These are phyloP conservation scores for Solanum infundibuliforme DNA, from an alignment of 257 asterid genomes.

Conservation along the genomic window DNA sequence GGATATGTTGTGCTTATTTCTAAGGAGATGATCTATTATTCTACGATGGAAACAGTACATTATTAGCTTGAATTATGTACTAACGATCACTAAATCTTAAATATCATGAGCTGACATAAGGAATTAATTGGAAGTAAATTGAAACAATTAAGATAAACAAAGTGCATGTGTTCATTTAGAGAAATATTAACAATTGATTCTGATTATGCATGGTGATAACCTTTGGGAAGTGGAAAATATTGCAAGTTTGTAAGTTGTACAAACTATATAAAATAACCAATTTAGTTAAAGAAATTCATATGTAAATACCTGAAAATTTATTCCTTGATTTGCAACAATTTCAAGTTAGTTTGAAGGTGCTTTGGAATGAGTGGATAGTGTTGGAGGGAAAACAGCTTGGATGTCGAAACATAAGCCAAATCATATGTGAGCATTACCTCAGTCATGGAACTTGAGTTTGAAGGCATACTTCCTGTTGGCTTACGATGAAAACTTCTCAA, in stretches of 20 bases:
- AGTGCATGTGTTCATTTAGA: not conserved
- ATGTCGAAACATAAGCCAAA: not conserved
- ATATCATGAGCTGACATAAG: not conserved
- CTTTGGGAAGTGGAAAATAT: not conserved
- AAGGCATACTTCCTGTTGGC: not conserved
- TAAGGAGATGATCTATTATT: not conserved
- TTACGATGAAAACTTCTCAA: not conserved
- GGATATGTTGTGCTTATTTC: not conserved
- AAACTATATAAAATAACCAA: not conserved
- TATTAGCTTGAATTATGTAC: not conserved
- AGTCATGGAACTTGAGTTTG: not conserved
- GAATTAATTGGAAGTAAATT: not conserved
- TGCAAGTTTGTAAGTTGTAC: not conserved
- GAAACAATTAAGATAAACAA: not conserved
- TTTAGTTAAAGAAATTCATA: not conserved
- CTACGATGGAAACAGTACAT: not conserved
- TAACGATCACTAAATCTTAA: not conserved
- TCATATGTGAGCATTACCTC: not conserved
- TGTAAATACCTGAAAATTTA: not conserved
- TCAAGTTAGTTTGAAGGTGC: not conserved
- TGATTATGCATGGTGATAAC: not conserved
- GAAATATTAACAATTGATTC: not conserved
- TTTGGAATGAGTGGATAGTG: not conserved
- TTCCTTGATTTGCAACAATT: not conserved
- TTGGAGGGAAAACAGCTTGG: not conserved